Base-by-base conservation (phyloP, 495 filamentous ascomycete genomes). In the Daldinia loculata region DNA sequence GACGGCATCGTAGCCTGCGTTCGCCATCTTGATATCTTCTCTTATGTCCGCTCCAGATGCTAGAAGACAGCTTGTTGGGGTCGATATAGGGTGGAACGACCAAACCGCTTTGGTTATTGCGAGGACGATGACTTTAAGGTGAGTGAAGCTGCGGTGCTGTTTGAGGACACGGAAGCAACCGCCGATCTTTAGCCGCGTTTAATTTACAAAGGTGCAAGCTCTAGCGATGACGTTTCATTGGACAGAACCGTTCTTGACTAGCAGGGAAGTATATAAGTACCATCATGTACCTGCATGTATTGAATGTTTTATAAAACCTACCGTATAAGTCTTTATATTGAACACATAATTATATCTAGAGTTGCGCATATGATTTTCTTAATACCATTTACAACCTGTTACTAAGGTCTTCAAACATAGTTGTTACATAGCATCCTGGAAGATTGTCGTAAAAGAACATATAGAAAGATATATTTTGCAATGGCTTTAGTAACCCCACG, bases 1-100 rank as follows among this genome's bases (percentile, higher is more conserved):
- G 72, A 99, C 95, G 63, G 96, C 95, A 82, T 99, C 96, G 80
- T 99, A 98, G 70, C 94, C 93, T 69, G 89, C 84, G 77, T 90
- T 91, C 57, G 94, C 85, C 93, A 97, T 97, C 50, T 30, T 53
- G 24, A 53, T 30, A 2, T 29, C 8, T n/a, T 53, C 27, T 53
- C 27, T 48, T 22, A 34, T 3, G 32, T 34, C 32, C 2, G 12
- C 29, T 32, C 6, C 29, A 32, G 29, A 32, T 32, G 7, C 29
- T 32, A 32, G 6, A 32, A 32, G 6, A 32, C 7, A 32, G 12
- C 34, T 22, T 45, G 3, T 56, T 48, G 26, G 56, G n/a, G 38
- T n/a, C 38, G 51, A 24, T 48, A 48, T 27, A 53, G 11, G 48
- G 15, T 26, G 36, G 26, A 41, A 52, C 39, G 43, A 36, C 17